Base-by-base conservation (phyloP, 192 early-diverging fungal species). In the Gamsiella multidivaricata region DNA sequence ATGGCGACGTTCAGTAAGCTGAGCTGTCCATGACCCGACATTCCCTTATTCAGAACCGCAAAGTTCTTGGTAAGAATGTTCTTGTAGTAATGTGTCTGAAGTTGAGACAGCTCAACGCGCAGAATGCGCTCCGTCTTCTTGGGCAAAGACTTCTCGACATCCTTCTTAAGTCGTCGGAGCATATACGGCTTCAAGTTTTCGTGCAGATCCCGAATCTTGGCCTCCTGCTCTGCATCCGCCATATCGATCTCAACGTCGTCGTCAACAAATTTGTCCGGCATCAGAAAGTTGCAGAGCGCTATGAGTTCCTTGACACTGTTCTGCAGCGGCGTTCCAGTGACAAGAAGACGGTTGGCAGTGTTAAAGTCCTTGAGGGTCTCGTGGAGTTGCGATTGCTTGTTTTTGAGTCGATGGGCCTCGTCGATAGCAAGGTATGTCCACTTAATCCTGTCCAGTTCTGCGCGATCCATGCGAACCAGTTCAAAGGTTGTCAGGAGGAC, bases 321-420 rank as follows among this genome's bases (percentile, higher is more conserved):
- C 72, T 98, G 96, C 54, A 99, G 87, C n/a, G 98, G 98, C 23
- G 98, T 99, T 22, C 98, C 98, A 0, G 98, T 99, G 53, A 99
- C 95, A 32, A 99, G 84, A 11, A 99, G 84, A 2, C 98, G 91
- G 68, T 97, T 98, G 17, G 87, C 85, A 5, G 94, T 96, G 66
- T 90, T 81, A 81, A 97, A 99, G 20, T 90, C 88, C 59, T 89
- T 88, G 23, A 99, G 84, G 18, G 93, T 92, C 74, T 97, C 94
- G 73, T 98, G 93, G n/a, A 98, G 85, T 75, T 95, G 93, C 3
- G 96, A 97, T 63, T 94, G 92, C 29, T 89, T 87, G 79, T 98
- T 99, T 75, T 99, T 99, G 43, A 99, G 86, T 17, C 97, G 89
- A 80, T 99, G 98, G 5, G 98, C 98, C 81, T 99, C 98, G 62